Percentiles rank a stretch among this genome's conserved stretches.
Conservation (phyloP, 306 rosid genomes). For the Cicer pinnatifidum region DNA sequence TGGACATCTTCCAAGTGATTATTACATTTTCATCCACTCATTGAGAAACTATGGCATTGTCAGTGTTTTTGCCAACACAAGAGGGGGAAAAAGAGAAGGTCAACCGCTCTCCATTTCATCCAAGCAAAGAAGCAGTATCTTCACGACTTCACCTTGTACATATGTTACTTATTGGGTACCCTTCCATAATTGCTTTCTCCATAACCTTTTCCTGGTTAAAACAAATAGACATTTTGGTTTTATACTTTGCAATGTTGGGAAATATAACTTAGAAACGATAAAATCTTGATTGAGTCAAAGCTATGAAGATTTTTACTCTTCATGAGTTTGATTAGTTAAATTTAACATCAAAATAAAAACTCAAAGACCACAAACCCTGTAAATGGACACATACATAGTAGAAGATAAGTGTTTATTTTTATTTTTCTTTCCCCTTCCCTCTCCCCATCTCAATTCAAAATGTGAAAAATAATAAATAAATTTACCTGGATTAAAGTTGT, state of each 20-base stretch:
- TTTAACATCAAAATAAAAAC: conserved; percentile 18
- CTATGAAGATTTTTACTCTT: conserved; percentile 15
- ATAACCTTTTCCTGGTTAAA: conserved; percentile 67
- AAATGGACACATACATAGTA: not conserved
- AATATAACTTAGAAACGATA: conserved; percentile 32
- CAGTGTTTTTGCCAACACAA: not conserved
- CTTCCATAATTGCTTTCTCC: conserved; percentile 68
- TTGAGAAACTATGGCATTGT: conserved; percentile 13
- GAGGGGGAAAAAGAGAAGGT: not conserved
- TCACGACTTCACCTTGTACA: conserved; percentile 39
- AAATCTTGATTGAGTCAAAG: conserved; percentile 13
- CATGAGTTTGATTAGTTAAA: conserved; percentile 7
- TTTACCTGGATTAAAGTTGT: conserved; percentile 69
- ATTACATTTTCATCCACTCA: conserved; percentile 20
- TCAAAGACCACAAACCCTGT: conserved; percentile 25
- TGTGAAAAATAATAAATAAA: conserved; percentile 16
- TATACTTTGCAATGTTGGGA: conserved; percentile 3
- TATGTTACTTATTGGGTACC: conserved; percentile 50
- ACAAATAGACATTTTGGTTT: conserved; percentile 19
- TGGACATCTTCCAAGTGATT: conserved; percentile 18
- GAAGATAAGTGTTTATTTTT: not conserved
- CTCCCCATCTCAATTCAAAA: not conserved
- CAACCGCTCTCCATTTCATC: conserved; percentile 8
- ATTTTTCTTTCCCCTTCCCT: too few relatives aligned
- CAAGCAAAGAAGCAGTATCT: conserved; percentile 28